These are phyloP conservation scores for Calonectria pauciramosa DNA, from an alignment of 2,329 filamentous ascomycete genomes.

Conservation along the genomic window DNA sequence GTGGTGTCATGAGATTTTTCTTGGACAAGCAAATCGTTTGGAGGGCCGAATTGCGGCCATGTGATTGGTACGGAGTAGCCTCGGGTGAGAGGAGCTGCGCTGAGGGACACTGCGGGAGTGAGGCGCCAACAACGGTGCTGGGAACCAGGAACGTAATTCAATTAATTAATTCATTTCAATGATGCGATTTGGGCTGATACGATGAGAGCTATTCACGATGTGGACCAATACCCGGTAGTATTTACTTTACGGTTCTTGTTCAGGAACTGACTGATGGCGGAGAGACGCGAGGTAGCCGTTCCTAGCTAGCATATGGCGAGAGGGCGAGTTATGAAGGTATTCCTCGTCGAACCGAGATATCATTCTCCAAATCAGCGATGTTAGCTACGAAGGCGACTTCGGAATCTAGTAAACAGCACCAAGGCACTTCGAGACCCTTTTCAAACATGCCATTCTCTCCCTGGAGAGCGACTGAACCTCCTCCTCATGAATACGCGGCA, in stretches of 20 bases:
- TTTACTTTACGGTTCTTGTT: not conserved
- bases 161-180: slow-evolving; percentile 3
- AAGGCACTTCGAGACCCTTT: not conserved
- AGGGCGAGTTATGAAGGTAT: not conserved
- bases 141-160: not conserved
- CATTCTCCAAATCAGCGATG: not conserved
- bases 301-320: too few species aligned
- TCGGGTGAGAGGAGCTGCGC: slow-evolving; percentile 48
- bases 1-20: slow-evolving; percentile 57
- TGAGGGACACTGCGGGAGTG: not conserved
- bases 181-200: not conserved
- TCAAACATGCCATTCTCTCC: not conserved
- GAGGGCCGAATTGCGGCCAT: slow-evolving; percentile 44
- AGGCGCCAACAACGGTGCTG: not conserved
- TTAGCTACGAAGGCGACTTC: not conserved
- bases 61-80: slow-evolving; percentile 55
- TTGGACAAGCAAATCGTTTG: slow-evolving; percentile 29
- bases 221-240: not conserved
- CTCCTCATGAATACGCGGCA: not conserved
- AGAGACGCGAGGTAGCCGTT: not conserved
- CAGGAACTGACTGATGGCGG: too few species aligned
- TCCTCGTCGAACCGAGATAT: not conserved
- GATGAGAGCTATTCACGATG: not conserved
- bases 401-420: not conserved
- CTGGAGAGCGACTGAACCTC: not conserved